phyloP scores from a whole-genome alignment of 148 eudicot species.

The Linanthus parryae region DNA sequence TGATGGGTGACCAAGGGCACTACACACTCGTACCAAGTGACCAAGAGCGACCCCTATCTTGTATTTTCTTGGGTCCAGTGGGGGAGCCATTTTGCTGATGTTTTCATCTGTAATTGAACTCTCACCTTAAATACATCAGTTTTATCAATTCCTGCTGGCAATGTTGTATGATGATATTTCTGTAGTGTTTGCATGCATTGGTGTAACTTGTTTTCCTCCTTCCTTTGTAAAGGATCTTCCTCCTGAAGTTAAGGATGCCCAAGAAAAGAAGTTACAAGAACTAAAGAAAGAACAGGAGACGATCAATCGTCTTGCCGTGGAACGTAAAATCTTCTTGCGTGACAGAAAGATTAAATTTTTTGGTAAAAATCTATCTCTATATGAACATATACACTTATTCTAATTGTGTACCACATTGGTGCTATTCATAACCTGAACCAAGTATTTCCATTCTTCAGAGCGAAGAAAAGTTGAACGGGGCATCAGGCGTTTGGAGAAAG shows the following conservation, averaged over 20 bases:
- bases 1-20: too few relatives aligned
- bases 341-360: slow-evolving; percentile 82
- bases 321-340: slow-evolving; percentile 69
- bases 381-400: neutral
- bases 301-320: slow-evolving; percentile 58
- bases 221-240: slow-evolving; percentile 77
- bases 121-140: too few relatives aligned
- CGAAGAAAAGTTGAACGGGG: slow-evolving; percentile 90
- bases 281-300: slow-evolving; percentile 78
- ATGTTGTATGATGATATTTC: too few relatives aligned
- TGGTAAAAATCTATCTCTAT: slow-evolving; percentile 31
- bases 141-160: too few relatives aligned
- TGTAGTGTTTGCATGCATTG: too few relatives aligned
- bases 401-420: neutral
- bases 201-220: neutral
- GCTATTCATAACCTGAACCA: neutral
- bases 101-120: too few relatives aligned
- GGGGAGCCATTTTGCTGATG: too few relatives aligned
- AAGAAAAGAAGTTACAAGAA: slow-evolving; percentile 67
- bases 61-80: too few relatives aligned
- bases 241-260: slow-evolving; percentile 69
- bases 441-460: slow-evolving; percentile 31
- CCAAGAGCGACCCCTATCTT: too few relatives aligned
- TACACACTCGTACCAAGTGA: too few relatives aligned
- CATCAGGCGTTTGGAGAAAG: slow-evolving; percentile 82